phyloP scores from a whole-genome alignment of 116 monocot species.

The Phalaenopsis hybrid region DNA sequence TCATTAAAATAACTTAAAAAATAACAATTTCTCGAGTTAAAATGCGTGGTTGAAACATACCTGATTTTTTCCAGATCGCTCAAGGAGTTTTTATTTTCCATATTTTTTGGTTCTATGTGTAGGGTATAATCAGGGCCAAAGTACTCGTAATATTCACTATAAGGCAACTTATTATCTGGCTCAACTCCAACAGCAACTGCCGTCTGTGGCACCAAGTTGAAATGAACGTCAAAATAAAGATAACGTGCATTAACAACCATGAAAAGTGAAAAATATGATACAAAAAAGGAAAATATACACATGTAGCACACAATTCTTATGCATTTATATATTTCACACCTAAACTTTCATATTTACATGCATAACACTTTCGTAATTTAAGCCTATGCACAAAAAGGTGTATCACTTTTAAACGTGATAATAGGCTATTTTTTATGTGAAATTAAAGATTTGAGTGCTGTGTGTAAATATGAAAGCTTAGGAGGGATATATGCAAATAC shows the following conservation, averaged over 20 bases:
- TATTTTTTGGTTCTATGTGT: conserved; percentile 54
- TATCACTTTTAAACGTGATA: too few relatives aligned
- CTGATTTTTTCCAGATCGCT: conserved; percentile 78
- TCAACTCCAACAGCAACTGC: conserved; percentile 92
- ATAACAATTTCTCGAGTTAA: not conserved
- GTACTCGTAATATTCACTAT: conserved; percentile 89
- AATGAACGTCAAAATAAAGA: not conserved
- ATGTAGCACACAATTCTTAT: too few relatives aligned
- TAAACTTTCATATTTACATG: not conserved
- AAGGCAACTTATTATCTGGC: conserved; percentile 77
- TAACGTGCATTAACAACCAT: not conserved
- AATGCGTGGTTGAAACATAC: conserved; percentile 20
- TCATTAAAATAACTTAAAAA: not conserved
- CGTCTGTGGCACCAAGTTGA: conserved; percentile 34
- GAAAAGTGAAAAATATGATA: conserved; percentile 3
- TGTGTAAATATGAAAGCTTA: too few relatives aligned
- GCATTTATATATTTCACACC: too few relatives aligned
- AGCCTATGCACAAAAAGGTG: too few relatives aligned
- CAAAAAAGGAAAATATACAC: not conserved
- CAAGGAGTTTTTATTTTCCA: conserved; percentile 62
- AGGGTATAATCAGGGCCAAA: conserved; percentile 84
- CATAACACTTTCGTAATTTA: too few relatives aligned
- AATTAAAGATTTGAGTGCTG: too few relatives aligned
- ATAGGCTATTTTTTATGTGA: too few relatives aligned
- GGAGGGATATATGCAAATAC: too few relatives aligned